Evolutionary conservation across 179 eudicot genomes (phyloP), one percentile per base, ranked within the genome.

Genomic region (Corrigiola litoralis): DNA sequence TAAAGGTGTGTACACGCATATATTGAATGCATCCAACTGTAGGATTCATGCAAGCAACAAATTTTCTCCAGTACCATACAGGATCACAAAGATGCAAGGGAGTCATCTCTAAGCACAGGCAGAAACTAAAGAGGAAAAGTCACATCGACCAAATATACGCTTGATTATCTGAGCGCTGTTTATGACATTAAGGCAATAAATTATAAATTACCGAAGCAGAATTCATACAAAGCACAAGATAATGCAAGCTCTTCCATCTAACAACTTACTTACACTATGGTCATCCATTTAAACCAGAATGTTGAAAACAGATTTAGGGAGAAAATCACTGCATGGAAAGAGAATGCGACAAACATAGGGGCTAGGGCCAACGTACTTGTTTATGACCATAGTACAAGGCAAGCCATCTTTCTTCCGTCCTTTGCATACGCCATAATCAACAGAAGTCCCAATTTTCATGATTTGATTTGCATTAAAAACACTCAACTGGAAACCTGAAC

Each of bases 351-450:
- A 16, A 38, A 5, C 10, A 16, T 9, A 38, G 44, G 45, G 20
- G 16, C 20, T 20, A 58, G 57, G 32, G 46, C 12, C 12, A 60
- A 68, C 80, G 36, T 73, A 78, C 82, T 79, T 94, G 63, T 94
- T 78, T 58, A 90, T 75, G 63, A 71, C 84, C 65, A 76, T 61
- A 25, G 87, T 72, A 79, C 99, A 94, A 40, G 82, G 75, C 72
- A 70, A 36, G 28, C 95, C 95, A 75, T 86, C 95, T 81, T 84
- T 88, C 84, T 74, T 81, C 72, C 78, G 83, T 6, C 88, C 98
- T 68, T 79, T 82, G 82, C 99, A 94, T 65, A 86, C 84, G 64
- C 85, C 99, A 74, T 79, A 86, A 85, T 94, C 99, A 36, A 75
- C 70, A 52, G 99, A 94, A 51, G 87, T 83, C 25, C 99, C 97